These are phyloP conservation scores for Naganishia vishniacii DNA, from an alignment of 768 basidiomycete species.

Conservation along the genomic window DNA sequence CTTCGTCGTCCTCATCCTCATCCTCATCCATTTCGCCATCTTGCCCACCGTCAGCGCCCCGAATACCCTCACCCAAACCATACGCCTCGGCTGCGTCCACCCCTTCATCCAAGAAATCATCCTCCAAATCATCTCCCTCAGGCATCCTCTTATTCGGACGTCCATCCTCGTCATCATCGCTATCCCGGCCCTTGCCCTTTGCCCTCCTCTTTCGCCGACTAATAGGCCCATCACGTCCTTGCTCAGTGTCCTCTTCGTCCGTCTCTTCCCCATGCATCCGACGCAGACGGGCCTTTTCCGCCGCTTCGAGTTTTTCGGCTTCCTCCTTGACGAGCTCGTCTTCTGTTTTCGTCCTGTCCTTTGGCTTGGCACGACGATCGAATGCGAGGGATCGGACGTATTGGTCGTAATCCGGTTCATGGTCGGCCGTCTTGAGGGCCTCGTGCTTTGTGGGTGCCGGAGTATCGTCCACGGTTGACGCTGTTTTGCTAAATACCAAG, in stretches of 20 bases:
- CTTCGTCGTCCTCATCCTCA: constrained; percentile 50
- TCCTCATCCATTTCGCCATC: constrained; percentile 37
- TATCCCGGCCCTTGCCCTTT: constrained; percentile 50
- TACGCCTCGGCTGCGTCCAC: constrained; percentile 24
- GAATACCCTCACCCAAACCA: constrained; percentile 42
- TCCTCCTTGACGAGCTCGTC: constrained; percentile 86
- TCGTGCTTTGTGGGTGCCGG: not conserved
- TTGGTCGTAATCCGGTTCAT: constrained; percentile 74
- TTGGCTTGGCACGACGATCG: constrained; percentile 86
- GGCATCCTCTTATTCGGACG: constrained; percentile 50
- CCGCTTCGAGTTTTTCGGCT: constrained; percentile 76
- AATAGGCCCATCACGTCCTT: constrained; percentile 49
- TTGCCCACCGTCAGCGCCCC: constrained; percentile 33
- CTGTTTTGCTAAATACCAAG: constrained; percentile 20
- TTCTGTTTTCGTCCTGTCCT: constrained; percentile 91
- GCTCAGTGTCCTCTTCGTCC: constrained; percentile 58
- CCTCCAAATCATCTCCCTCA: constrained; percentile 83
- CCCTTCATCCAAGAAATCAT: constrained; percentile 57
- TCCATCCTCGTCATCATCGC: constrained; percentile 25
- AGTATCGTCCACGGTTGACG: constrained; percentile 3
- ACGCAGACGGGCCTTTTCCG: constrained; percentile 67
- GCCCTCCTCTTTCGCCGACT: constrained; percentile 42
- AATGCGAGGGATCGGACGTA: constrained; percentile 87
- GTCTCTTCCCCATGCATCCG: constrained; percentile 80
- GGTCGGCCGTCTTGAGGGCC: constrained; percentile 25